These are phyloP conservation scores for Harringtonia lauricola DNA, from an alignment of 2,329 filamentous ascomycete genomes.

Conservation along the genomic window DNA sequence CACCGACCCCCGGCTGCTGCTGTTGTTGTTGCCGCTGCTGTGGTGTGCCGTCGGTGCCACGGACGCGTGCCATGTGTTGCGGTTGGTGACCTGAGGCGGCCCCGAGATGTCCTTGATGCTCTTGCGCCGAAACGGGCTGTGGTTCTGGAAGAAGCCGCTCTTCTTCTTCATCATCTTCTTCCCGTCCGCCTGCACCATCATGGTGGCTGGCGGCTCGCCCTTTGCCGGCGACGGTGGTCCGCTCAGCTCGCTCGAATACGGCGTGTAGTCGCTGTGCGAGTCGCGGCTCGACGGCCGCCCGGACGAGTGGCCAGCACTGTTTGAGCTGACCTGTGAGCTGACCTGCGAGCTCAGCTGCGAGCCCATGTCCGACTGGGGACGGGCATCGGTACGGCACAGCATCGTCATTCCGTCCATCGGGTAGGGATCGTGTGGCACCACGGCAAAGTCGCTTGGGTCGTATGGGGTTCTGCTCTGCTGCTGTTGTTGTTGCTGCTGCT, in stretches of 20 bases:
- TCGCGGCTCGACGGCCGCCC: constrained; percentile 74
- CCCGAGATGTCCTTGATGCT: constrained; percentile 60
- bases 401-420: constrained; percentile 96
- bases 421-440: constrained; percentile 85
- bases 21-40: constrained; percentile 1
- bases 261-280: constrained; percentile 84
- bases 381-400: constrained; percentile 59
- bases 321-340: constrained; percentile 36
- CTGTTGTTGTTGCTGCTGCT: constrained; percentile 14
- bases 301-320: constrained; percentile 36
- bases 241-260: constrained; percentile 78
- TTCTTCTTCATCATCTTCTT: constrained; percentile 58
- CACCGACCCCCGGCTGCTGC: constrained; percentile 1
- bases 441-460: constrained; percentile 48
- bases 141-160: constrained; percentile 87
- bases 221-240: constrained; percentile 67
- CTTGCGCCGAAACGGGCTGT: constrained; percentile 86
- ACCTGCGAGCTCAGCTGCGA: constrained; percentile 23
- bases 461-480: constrained; percentile 19
- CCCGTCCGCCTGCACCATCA: constrained; percentile 41
- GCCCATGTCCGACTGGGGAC: constrained; percentile 24
- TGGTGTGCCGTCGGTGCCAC: constrained; percentile 5
- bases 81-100: constrained; percentile 28
- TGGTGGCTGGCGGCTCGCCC: constrained; percentile 24
- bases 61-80: constrained; percentile 49